These are phyloP conservation scores for Clathrospora elynae DNA, from an alignment of 2,329 filamentous ascomycete species.

Conservation along the genomic window DNA sequence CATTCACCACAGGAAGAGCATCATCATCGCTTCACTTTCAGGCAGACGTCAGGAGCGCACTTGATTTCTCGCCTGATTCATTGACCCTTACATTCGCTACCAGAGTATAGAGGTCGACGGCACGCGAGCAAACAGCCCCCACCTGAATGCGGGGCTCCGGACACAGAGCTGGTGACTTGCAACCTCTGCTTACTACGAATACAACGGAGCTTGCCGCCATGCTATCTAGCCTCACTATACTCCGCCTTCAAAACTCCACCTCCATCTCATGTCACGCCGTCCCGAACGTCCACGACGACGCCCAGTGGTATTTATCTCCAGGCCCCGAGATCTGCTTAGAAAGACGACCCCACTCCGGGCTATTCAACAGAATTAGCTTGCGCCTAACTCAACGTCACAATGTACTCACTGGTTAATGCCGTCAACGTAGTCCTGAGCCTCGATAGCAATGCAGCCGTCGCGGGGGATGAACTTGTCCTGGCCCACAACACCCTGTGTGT, in stretches of 20 bases:
- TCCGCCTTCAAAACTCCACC: neutral
- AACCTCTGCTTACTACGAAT: conserved; percentile 15
- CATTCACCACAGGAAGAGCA: conserved; percentile 1
- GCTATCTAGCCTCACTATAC: conserved; percentile 1
- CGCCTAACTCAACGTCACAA: conserved; percentile 1
- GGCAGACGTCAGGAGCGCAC: neutral
- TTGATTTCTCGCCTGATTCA: neutral
- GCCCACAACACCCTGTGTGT: conserved; percentile 35
- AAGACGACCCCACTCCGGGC: conserved; percentile 43
- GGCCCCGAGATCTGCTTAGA: conserved; percentile 40
- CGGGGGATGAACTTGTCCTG: conserved; percentile 41
- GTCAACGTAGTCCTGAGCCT: conserved; percentile 43
- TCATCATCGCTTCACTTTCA: conserved; percentile 7
- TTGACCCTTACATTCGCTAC: neutral
- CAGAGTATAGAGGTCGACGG: conserved; percentile 8
- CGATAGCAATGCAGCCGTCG: conserved; percentile 44
- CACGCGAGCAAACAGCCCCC: conserved; percentile 12
- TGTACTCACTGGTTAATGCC: conserved; percentile 44
- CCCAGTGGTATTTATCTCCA: conserved; percentile 43
- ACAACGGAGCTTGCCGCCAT: too few species aligned
- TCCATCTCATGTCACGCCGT: conserved; percentile 18
- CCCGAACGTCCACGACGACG: conserved; percentile 42
- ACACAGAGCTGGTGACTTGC: neutral
- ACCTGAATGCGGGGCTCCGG: conserved; percentile 23
- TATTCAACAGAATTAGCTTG: conserved; percentile 29